A percentile compares a stretch with the other conserved stretches of the same genome.
Conservation (phyloP, 1,139 yeast genomes). For the Geotrichum reessii region DNA sequence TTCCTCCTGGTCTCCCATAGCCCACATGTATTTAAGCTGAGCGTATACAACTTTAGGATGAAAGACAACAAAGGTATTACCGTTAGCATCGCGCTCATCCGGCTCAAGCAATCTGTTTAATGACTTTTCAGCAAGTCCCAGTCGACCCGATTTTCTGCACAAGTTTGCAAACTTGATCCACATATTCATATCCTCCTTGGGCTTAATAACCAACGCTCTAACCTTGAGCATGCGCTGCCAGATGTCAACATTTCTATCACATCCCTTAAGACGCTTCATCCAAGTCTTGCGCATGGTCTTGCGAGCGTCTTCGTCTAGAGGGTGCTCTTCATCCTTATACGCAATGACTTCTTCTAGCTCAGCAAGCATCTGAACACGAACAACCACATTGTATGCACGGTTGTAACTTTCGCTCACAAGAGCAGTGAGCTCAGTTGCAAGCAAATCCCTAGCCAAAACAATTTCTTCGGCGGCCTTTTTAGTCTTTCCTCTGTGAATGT, state of each 20-base stretch:
- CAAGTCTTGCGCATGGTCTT: constrained; percentile 81
- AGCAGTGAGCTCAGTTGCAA: constrained; percentile 92
- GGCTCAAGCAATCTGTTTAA: constrained; percentile 64
- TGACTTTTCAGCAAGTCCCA: constrained; percentile 89
- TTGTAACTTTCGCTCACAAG: constrained; percentile 92
- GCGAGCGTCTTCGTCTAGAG: constrained; percentile 68
- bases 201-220: constrained; percentile 86
- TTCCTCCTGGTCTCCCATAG: constrained; percentile 81
- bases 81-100: constrained; percentile 46
- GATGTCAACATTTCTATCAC: constrained; percentile 93
- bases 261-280: constrained; percentile 87
- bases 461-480: constrained; percentile 77
- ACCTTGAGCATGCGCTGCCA: constrained; percentile 97
- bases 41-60: constrained; percentile 92
- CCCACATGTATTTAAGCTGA: constrained; percentile 95
- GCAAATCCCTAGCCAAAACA: constrained; percentile 73
- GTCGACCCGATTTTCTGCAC: constrained; percentile 88
- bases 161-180: constrained; percentile 97
- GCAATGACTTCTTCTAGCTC: constrained; percentile 92
- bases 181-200: constrained; percentile 95
- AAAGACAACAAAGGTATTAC: constrained; percentile 18
- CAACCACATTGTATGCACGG: constrained; percentile 95
- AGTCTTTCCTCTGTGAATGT: constrained; percentile 80
- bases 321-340: constrained; percentile 61
- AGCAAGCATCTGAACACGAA: constrained; percentile 93